phyloP scores from a whole-genome alignment of 163 green algal genomes.

The Chlamydomonas reinhardtii region DNA sequence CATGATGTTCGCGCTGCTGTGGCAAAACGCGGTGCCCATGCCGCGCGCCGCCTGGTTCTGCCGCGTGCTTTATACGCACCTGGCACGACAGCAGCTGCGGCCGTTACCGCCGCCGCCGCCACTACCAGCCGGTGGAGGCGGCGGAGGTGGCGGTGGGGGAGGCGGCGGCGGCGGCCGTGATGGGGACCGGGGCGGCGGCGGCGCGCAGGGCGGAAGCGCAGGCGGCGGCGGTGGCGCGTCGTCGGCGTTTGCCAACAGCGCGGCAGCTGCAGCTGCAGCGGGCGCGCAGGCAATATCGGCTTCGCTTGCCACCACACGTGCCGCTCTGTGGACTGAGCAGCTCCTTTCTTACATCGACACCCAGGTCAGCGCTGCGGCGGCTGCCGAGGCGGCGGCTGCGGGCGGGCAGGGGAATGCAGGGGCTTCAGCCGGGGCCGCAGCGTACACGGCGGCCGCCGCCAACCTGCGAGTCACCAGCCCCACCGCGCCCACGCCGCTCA shows the following conservation, averaged over 20 bases:
- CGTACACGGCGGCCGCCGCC: background rate
- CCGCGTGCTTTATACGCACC: conserved; percentile 34
- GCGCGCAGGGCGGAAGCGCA: too few relatives aligned
- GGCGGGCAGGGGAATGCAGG: background rate
- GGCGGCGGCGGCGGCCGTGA: background rate
- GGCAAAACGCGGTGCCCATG: conserved; percentile 28
- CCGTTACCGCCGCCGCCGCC: conserved; percentile 40
- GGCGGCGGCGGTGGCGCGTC: too few relatives aligned
- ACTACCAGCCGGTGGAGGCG: background rate
- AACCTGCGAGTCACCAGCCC: background rate
- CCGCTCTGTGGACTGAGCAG: conserved; percentile 14
- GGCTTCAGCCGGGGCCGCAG: background rate
- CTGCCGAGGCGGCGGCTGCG: background rate
- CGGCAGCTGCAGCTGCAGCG: too few relatives aligned
- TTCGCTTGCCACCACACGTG: background rate
- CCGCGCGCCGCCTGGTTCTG: conserved; percentile 39
- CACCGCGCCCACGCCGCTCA: background rate
- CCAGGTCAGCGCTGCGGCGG: background rate
- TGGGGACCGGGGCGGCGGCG: background rate
- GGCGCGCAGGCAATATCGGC: background rate
- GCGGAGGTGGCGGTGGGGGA: background rate
- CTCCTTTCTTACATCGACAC: conserved; percentile 25
- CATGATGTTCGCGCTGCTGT: conserved; percentile 27
- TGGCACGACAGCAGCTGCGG: conserved; percentile 22
- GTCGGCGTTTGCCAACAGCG: background rate